Evolutionary conservation across 2,329 filamentous ascomycete species (phyloP).

Genomic region (Colletotrichum phormii): DNA sequence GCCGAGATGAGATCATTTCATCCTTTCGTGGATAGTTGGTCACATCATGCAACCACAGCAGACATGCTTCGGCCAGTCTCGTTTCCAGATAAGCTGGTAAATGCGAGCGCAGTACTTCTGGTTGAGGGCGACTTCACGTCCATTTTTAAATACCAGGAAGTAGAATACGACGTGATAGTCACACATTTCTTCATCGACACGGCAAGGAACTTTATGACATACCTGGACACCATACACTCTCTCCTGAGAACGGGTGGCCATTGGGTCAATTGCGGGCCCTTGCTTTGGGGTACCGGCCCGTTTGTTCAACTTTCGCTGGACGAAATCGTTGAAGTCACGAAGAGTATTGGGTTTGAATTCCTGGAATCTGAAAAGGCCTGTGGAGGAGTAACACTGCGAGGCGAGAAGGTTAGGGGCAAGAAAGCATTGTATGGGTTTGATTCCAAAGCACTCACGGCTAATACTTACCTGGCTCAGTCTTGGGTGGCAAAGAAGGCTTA

Average conservation of each 20-base stretch:
- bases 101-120: slow-evolving; percentile 54
- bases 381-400: slow-evolving; percentile 56
- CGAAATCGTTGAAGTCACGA: slow-evolving; percentile 60
- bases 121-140: slow-evolving; percentile 69
- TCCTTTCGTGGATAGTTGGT: slow-evolving; percentile 67
- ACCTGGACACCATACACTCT: slow-evolving; percentile 64
- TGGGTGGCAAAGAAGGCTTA: slow-evolving; percentile 57
- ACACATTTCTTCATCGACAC: slow-evolving; percentile 73
- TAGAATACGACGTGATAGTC: slow-evolving; percentile 60
- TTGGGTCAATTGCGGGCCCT: slow-evolving; percentile 68
- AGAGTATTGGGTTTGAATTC: slow-evolving; percentile 64
- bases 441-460: slow-evolving; percentile 59
- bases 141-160: slow-evolving; percentile 44
- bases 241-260: slow-evolving; percentile 59
- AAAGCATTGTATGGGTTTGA: slow-evolving; percentile 66
- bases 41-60: slow-evolving; percentile 61
- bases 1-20: slow-evolving; percentile 49
- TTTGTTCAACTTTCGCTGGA: slow-evolving; percentile 67
- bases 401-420: slow-evolving; percentile 54
- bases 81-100: slow-evolving; percentile 56
- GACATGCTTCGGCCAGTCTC: slow-evolving; percentile 59
- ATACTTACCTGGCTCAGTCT: slow-evolving; percentile 65
- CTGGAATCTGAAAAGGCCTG: slow-evolving; percentile 54
- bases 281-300: slow-evolving; percentile 66
- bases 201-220: slow-evolving; percentile 65